Percentiles rank a stretch among this genome's conserved stretches.
phyloP scores from a whole-genome alignment of 108 stramenopile genomes.

The Pseudonitzschia multiseries region DNA sequence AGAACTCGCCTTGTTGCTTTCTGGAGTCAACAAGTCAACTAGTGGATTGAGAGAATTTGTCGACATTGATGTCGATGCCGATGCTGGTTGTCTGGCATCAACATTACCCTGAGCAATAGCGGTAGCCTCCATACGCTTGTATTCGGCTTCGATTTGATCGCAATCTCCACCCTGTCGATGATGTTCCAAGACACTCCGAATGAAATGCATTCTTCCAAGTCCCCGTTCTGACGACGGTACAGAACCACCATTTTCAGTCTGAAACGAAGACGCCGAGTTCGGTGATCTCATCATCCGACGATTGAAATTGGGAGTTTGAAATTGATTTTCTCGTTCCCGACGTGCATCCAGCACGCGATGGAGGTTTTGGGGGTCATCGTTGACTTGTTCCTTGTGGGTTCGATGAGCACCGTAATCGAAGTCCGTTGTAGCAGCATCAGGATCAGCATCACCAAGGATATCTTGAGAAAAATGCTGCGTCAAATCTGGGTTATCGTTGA shows the following conservation, averaged over 20 bases:
- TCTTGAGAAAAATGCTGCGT: slow-evolving; percentile 76
- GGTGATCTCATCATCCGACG: slow-evolving; percentile 46
- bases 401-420: slow-evolving; percentile 10
- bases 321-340: slow-evolving; percentile 49
- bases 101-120: neutral
- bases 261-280: neutral
- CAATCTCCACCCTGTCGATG: slow-evolving; percentile 73
- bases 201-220: slow-evolving; percentile 83
- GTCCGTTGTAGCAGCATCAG: slow-evolving; percentile 25
- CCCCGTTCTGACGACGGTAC: slow-evolving; percentile 59
- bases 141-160: slow-evolving; percentile 70
- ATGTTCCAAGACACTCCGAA: slow-evolving; percentile 82
- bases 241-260: neutral
- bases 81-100: neutral
- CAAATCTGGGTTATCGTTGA: slow-evolving; percentile 81
- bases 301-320: slow-evolving; percentile 75
- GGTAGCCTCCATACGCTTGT: slow-evolving; percentile 13
- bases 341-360: slow-evolving; percentile 66
- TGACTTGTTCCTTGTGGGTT: neutral
- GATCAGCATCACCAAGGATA: slow-evolving; percentile 53
- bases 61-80: neutral
- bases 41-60: neutral
- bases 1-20: neutral
- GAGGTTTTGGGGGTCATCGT: slow-evolving; percentile 4
- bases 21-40: neutral